A percentile compares a stretch with the other conserved stretches of the same genome.
Evolutionary conservation across 1,284 basidiomycete genomes (phyloP).

Genomic region (Trametes pubescens): DNA sequence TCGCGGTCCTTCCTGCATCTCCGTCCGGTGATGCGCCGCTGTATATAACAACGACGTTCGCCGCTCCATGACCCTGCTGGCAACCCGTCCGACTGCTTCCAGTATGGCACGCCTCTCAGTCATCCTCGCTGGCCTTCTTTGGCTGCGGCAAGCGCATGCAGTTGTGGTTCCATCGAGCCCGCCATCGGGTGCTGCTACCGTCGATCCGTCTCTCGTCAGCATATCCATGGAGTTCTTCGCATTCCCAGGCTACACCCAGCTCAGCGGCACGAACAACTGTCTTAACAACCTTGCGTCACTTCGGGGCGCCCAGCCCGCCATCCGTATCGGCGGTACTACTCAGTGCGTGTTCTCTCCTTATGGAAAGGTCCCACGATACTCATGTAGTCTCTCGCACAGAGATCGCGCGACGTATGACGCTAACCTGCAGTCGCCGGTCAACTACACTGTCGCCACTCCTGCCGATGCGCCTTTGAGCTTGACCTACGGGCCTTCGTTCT

Average conservation of each 20-base stretch:
- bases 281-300: conserved; percentile 46
- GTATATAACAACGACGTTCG: conserved; percentile 15
- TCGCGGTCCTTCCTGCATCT: neutral
- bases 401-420: conserved; percentile 52
- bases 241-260: conserved; percentile 49
- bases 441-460: conserved; percentile 50
- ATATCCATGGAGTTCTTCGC: conserved; percentile 54
- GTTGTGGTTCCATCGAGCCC: conserved; percentile 43
- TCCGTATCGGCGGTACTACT: conserved; percentile 54
- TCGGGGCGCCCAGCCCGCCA: conserved; percentile 47
- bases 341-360: conserved; percentile 42
- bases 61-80: neutral
- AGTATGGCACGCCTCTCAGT: conserved; percentile 15
- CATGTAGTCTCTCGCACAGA: conserved; percentile 31
- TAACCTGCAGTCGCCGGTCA: conserved; percentile 44
- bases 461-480: conserved; percentile 49
- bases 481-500: conserved; percentile 52
- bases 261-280: conserved; percentile 48
- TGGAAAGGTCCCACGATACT: neutral
- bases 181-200: conserved; percentile 41
- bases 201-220: conserved; percentile 48
- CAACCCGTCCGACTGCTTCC: neutral
- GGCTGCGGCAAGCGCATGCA: conserved; percentile 13
- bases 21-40: conserved; percentile 24
- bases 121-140: conserved; percentile 19